Conservation (phyloP, 106 monocot genomes). For the Posidonia australis region DNA sequence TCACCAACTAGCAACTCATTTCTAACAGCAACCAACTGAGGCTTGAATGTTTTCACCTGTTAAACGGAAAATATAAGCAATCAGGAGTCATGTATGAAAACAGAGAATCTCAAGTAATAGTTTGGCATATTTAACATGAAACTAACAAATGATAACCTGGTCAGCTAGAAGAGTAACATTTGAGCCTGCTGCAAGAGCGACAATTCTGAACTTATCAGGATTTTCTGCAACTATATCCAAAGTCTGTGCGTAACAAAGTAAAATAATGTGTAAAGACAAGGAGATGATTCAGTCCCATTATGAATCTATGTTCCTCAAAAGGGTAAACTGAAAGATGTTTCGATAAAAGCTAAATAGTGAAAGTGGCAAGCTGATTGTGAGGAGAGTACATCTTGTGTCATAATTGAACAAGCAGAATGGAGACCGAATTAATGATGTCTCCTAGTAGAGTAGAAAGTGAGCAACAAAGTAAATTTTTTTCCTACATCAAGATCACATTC, state of each 20-base stretch:
- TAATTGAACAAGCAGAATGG: too few relatives aligned
- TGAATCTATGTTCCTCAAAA: too few relatives aligned
- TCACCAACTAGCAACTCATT: conserved; percentile 66
- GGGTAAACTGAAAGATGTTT: too few relatives aligned
- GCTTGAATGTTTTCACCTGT: conserved; percentile 83
- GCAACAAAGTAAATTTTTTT: too few relatives aligned
- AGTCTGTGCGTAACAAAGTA: conserved; percentile 37
- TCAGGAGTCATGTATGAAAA: background rate
- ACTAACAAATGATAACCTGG: conserved; percentile 36
- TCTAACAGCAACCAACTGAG: conserved; percentile 77
- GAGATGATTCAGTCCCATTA: background rate
- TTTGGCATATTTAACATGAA: too few relatives aligned
- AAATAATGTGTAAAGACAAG: background rate
- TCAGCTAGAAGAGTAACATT: conserved; percentile 93
- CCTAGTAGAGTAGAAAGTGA: too few relatives aligned
- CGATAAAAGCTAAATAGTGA: too few relatives aligned
- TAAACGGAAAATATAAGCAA: conserved; percentile 2
- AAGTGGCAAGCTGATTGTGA: too few relatives aligned
- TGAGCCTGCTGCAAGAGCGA: conserved; percentile 92
- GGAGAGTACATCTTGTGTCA: too few relatives aligned
- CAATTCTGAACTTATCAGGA: conserved; percentile 84
- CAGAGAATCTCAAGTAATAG: too few relatives aligned
- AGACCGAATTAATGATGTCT: too few relatives aligned
- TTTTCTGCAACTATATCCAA: conserved; percentile 89
- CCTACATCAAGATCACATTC: too few relatives aligned